phyloP scores from a whole-genome alignment of 139 green algal genomes.

The Nannochloris sp. region DNA sequence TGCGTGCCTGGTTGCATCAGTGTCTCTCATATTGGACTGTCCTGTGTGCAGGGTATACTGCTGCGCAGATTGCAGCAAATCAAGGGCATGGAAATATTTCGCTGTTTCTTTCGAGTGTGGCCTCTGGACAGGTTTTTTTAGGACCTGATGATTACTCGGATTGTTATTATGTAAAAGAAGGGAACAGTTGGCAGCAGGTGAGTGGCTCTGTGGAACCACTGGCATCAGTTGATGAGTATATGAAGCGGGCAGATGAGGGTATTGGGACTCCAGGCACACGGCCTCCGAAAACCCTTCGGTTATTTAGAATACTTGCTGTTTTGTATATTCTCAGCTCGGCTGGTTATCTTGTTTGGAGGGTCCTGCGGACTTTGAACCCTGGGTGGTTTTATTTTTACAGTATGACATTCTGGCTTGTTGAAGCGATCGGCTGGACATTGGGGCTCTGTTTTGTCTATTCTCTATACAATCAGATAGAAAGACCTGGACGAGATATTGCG shows the following conservation, averaged over 20 bases:
- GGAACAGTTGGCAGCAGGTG: no score
- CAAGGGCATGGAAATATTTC: no score
- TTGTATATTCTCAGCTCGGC: not conserved
- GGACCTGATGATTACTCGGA: not conserved
- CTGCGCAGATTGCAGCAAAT: no score
- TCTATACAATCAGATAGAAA: slow-evolving; percentile 7
- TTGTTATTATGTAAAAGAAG: not conserved
- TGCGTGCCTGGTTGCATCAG: no score
- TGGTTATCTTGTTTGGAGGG: slow-evolving; percentile 16
- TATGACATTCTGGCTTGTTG: slow-evolving; percentile 7
- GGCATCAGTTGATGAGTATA: not conserved
- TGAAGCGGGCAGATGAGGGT: not conserved
- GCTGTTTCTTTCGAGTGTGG: not conserved
- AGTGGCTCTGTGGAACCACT: not conserved
- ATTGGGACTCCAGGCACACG: slow-evolving; percentile 1
- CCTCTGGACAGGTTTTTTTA: not conserved
- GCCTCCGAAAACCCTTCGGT: not conserved
- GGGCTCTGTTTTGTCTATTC: not conserved
- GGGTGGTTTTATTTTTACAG: slow-evolving; percentile 13
- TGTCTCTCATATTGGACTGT: no score
- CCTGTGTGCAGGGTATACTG: no score
- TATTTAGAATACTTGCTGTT: slow-evolving; percentile 11
- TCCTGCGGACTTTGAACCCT: slow-evolving; percentile 12
- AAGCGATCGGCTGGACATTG: not conserved
- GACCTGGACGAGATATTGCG: slow-evolving; percentile 1